These are phyloP conservation scores for Aspergillus bertholletiae DNA, from an alignment of 495 filamentous ascomycete genomes.

Conservation along the genomic window DNA sequence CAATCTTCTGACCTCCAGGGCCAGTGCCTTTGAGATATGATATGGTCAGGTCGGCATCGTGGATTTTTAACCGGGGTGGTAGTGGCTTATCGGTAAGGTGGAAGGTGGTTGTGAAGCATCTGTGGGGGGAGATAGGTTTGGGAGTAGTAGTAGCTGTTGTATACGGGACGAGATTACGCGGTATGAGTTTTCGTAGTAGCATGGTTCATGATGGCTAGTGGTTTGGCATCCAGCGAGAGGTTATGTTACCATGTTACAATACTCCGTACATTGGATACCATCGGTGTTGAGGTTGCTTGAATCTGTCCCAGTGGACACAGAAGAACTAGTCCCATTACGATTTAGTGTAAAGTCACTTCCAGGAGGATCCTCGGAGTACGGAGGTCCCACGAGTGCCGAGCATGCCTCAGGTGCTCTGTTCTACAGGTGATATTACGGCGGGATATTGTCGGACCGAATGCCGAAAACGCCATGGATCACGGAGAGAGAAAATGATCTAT, in stretches of 20 bases:
- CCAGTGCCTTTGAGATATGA: slow-evolving; percentile 88
- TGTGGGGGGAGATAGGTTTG: not conserved
- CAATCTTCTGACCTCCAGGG: slow-evolving; percentile 93
- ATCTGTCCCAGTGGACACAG: too few relatives aligned
- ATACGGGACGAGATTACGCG: not conserved
- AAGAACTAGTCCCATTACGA: not conserved
- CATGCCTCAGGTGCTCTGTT: too few relatives aligned
- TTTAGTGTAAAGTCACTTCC: too few relatives aligned
- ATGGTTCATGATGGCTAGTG: not conserved
- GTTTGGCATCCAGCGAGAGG: not conserved
- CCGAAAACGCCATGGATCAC: too few relatives aligned
- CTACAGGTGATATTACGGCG: too few relatives aligned
- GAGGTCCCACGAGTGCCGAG: too few relatives aligned
- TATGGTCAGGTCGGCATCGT: slow-evolving; percentile 76
- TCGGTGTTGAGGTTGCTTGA: too few relatives aligned
- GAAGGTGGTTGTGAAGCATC: slow-evolving; percentile 27
- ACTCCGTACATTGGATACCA: not conserved
- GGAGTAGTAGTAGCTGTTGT: too few relatives aligned
- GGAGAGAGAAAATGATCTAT: too few relatives aligned
- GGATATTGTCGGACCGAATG: too few relatives aligned
- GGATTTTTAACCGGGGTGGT: slow-evolving; percentile 70
- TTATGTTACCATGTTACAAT: not conserved
- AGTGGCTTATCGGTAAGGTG: slow-evolving; percentile 48
- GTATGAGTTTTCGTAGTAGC: not conserved
- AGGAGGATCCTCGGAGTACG: too few relatives aligned